These are phyloP conservation scores for Debaryomyces robertsiae DNA, from an alignment of 1,139 yeast species.

Conservation along the genomic window DNA sequence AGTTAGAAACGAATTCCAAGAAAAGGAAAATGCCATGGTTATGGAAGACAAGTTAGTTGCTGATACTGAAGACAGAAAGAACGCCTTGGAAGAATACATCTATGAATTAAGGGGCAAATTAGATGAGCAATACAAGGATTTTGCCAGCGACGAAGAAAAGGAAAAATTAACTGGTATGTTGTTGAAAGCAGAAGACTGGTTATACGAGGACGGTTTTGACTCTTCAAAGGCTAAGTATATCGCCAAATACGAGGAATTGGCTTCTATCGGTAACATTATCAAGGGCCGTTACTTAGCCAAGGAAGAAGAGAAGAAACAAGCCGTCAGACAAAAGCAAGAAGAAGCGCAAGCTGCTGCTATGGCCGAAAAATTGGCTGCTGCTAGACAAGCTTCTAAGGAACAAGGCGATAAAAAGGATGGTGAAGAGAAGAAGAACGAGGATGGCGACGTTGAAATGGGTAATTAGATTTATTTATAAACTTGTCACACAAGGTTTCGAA, in stretches of 20 bases:
- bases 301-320: constrained; percentile 94
- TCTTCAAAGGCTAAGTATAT: constrained; percentile 95
- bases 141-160: constrained; percentile 92
- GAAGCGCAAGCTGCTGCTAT: constrained; percentile 83
- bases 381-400: constrained; percentile 54
- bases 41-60: constrained; percentile 95
- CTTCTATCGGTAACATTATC: constrained; percentile 90
- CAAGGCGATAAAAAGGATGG: constrained; percentile 23
- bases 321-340: constrained; percentile 83
- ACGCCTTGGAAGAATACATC: constrained; percentile 96
- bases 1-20: constrained; percentile 63
- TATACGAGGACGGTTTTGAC: constrained; percentile 96
- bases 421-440: constrained; percentile 27
- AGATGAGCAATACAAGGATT: constrained; percentile 86
- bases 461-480: constrained; percentile 9
- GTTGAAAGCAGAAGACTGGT: constrained; percentile 94
- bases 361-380: constrained; percentile 90
- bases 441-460: constrained; percentile 45
- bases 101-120: constrained; percentile 97
- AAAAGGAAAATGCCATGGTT: constrained; percentile 80
- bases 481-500: constrained; percentile 2
- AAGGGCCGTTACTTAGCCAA: constrained; percentile 94
- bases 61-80: constrained; percentile 98
- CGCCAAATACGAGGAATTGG: constrained; percentile 97
- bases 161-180: constrained; percentile 71